Conservation (phyloP, 345 rosid genomes). For the Populus alba region DNA sequence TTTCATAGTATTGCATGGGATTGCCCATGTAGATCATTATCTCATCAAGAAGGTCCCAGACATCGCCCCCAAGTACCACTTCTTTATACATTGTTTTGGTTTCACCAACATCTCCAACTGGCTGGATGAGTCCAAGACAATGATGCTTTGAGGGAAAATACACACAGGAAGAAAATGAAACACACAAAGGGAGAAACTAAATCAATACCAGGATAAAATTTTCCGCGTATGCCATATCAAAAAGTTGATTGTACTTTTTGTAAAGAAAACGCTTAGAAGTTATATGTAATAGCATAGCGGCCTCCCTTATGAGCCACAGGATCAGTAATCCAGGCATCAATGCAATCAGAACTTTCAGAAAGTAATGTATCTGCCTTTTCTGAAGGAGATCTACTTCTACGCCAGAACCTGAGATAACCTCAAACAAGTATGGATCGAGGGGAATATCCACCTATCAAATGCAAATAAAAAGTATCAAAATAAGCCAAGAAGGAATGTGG, state of each 20-base stretch:
- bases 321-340: constrained; percentile 78
- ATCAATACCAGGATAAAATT: constrained; percentile 78
- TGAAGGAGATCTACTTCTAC: constrained; percentile 97
- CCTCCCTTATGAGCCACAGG: constrained; percentile 73
- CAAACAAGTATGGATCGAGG: constrained; percentile 87
- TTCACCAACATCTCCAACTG: constrained; percentile 85
- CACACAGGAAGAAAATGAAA: constrained; percentile 1
- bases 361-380: constrained; percentile 83
- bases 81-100: constrained; percentile 88
- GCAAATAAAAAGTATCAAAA: constrained; percentile 16
- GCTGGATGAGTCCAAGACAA: constrained; percentile 47
- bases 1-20: constrained; percentile 91
- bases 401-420: constrained; percentile 74
- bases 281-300: constrained; percentile 72
- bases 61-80: constrained; percentile 96
- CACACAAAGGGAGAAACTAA: neutral
- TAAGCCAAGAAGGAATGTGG: constrained; percentile 12
- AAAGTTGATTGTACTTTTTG: constrained; percentile 84
- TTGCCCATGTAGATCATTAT: constrained; percentile 91
- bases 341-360: constrained; percentile 75
- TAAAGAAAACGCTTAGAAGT: constrained; percentile 81
- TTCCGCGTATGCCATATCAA: constrained; percentile 90
- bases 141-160: constrained; percentile 20
- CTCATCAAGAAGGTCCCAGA: constrained; percentile 98
- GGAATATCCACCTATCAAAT: constrained; percentile 81